phyloP scores from a whole-genome alignment of 768 basidiomycete genomes.

The Hypholoma sublateritium region DNA sequence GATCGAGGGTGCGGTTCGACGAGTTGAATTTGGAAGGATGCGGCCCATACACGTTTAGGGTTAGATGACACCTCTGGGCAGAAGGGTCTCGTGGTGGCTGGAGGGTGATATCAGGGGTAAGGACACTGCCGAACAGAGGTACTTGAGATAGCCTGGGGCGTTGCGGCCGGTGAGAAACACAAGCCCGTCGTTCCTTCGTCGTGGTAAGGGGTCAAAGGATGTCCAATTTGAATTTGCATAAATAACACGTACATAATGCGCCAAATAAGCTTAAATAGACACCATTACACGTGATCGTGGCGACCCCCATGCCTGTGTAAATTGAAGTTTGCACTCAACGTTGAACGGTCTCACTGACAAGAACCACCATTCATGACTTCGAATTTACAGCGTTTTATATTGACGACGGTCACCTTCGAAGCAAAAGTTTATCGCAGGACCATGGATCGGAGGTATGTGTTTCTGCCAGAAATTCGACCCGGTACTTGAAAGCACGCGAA shows the following conservation, averaged over 20 bases:
- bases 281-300: too few species aligned
- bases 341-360: too few species aligned
- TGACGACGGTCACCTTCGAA: too few species aligned
- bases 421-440: too few species aligned
- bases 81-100: constrained; percentile 52
- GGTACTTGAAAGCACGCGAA: background rate
- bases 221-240: background rate
- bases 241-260: constrained; percentile 27
- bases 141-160: constrained; percentile 47
- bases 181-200: background rate
- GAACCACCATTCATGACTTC: too few species aligned
- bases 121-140: constrained; percentile 23
- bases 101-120: constrained; percentile 31
- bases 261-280: constrained; percentile 13
- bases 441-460: too few species aligned
- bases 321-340: too few species aligned
- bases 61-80: constrained; percentile 54
- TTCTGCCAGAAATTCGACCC: background rate
- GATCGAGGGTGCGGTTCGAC: constrained; percentile 21
- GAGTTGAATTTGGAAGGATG: constrained; percentile 31
- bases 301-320: too few species aligned
- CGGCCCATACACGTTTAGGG: constrained; percentile 50
- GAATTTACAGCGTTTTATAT: too few species aligned
- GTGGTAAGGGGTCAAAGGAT: background rate
- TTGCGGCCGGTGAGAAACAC: constrained; percentile 16